A percentile compares a stretch with the other conserved stretches of the same genome.
Evolutionary conservation across 805 yeast species (phyloP).

Genomic region (Cyberlindnera lachancei): DNA sequence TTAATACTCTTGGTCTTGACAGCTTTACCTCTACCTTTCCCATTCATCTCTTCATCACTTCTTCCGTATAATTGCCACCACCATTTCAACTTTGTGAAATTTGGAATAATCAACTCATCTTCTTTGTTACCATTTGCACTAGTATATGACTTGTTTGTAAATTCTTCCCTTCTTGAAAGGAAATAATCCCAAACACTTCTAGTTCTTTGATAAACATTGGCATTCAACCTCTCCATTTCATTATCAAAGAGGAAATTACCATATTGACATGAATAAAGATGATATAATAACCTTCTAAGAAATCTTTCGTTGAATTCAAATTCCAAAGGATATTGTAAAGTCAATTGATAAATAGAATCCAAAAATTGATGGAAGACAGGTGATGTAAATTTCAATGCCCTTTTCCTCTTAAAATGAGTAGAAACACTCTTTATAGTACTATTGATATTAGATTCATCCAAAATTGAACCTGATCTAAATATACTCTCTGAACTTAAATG

Average conservation of each 20-base stretch:
- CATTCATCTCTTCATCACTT: constrained; percentile 59
- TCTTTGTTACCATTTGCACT: constrained; percentile 30
- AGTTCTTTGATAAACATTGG: constrained; percentile 43
- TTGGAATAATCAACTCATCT: constrained; percentile 44
- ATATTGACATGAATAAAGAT: constrained; percentile 88
- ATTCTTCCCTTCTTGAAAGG: constrained; percentile 64
- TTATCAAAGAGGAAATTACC: constrained; percentile 80
- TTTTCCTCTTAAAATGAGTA: constrained; percentile 41
- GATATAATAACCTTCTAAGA: constrained; percentile 76
- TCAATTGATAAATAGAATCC: constrained; percentile 79
- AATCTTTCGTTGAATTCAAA: constrained; percentile 91
- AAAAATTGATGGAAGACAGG: constrained; percentile 93
- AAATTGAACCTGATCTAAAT: constrained; percentile 41
- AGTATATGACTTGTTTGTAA: constrained; percentile 45
- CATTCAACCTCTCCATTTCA: constrained; percentile 49
- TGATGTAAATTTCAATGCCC: constrained; percentile 56
- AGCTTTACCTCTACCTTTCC: constrained; percentile 1
- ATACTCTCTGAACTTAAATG: constrained; percentile 37
- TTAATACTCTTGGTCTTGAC: background rate
- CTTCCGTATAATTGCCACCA: constrained; percentile 86
- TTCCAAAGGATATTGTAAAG: constrained; percentile 56
- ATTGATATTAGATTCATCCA: constrained; percentile 40
- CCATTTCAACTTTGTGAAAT: constrained; percentile 62
- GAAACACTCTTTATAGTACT: constrained; percentile 28
- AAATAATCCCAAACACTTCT: constrained; percentile 93